phyloP scores from a whole-genome alignment of 106 monocot species.

The Agapanthus africanus region DNA sequence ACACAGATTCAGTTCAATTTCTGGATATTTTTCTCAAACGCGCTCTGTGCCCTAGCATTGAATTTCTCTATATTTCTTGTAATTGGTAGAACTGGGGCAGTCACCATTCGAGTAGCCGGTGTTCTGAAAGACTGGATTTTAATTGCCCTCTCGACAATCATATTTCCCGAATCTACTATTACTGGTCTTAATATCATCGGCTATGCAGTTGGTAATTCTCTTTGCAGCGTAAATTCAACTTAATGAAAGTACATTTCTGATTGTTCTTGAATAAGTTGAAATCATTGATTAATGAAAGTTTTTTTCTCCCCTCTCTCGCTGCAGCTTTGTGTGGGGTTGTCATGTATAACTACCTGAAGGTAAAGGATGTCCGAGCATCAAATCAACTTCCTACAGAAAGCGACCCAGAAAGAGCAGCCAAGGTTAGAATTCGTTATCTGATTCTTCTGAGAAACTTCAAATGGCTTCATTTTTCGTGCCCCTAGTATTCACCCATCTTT shows the following conservation, averaged over 20 bases:
- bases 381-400: constrained; percentile 46
- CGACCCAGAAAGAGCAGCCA: constrained; percentile 49
- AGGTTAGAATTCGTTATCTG: constrained; percentile 33
- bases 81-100: constrained; percentile 90
- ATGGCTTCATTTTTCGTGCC: background rate
- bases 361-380: constrained; percentile 60
- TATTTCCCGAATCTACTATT: constrained; percentile 89
- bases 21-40: constrained; percentile 80
- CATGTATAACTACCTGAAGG: constrained; percentile 95
- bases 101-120: constrained; percentile 87
- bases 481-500: background rate
- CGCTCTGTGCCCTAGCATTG: constrained; percentile 82
- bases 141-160: constrained; percentile 78
- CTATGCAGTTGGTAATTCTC: constrained; percentile 74
- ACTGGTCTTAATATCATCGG: constrained; percentile 84
- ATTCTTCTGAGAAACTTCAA: background rate
- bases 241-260: background rate
- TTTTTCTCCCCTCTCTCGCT: too few relatives aligned
- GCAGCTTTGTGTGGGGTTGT: constrained; percentile 69
- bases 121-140: constrained; percentile 97
- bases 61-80: constrained; percentile 91
- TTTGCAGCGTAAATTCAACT: background rate
- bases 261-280: background rate
- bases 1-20: constrained; percentile 80
- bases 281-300: background rate